These are phyloP conservation scores for Apiospora rasikravindrae DNA, from an alignment of 2,329 filamentous ascomycete genomes.

Conservation along the genomic window DNA sequence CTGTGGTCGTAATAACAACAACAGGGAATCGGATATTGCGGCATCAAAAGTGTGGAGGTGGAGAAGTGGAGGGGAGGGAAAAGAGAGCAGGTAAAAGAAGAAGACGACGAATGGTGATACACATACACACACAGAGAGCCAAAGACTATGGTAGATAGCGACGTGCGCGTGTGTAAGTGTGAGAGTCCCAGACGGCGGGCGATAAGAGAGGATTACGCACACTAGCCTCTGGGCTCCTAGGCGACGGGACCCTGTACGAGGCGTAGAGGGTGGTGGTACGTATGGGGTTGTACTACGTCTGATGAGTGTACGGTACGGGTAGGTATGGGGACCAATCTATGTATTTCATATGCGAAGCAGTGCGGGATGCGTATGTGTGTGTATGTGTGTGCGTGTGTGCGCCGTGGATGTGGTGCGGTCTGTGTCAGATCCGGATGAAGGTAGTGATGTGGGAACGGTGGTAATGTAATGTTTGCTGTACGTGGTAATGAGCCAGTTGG, in stretches of 20 bases:
- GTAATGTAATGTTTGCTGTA: background rate
- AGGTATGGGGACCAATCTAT: too few relatives aligned
- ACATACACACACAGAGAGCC: too few relatives aligned
- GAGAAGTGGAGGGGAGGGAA: background rate
- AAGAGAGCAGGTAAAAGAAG: background rate
- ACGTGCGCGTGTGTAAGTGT: too few relatives aligned
- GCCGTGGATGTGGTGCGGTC: background rate
- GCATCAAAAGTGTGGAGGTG: slow-evolving; percentile 20
- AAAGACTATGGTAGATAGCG: too few relatives aligned
- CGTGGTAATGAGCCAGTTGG: background rate
- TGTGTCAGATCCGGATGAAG: background rate
- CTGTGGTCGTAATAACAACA: slow-evolving; percentile 13
- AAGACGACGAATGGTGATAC: background rate
- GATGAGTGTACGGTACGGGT: background rate
- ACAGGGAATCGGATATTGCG: slow-evolving; percentile 19
- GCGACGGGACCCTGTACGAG: background rate
- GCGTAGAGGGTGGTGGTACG: background rate
- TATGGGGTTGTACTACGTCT: background rate
- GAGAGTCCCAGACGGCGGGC: background rate
- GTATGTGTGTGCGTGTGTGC: too few relatives aligned
- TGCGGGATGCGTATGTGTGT: background rate
- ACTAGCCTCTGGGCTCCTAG: background rate
- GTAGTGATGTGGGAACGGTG: background rate
- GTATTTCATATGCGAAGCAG: background rate
- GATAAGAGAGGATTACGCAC: slow-evolving; percentile 15